phyloP scores from a whole-genome alignment of 352 stramenopile species.

The Phytopythium litorale region DNA sequence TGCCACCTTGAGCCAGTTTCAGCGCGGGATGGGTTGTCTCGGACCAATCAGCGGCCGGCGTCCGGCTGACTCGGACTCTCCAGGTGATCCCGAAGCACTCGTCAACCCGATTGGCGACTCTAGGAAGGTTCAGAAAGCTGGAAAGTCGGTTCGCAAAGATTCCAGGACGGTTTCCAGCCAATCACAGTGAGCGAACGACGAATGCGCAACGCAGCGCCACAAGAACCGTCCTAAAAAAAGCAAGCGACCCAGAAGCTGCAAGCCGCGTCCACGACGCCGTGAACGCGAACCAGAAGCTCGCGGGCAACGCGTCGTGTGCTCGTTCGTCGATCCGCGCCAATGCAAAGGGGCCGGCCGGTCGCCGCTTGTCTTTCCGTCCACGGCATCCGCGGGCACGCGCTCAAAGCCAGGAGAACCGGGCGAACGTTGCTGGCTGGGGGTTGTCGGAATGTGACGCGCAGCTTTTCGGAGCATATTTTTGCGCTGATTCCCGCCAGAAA shows the following conservation, averaged over 20 bases:
- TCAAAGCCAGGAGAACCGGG: background rate
- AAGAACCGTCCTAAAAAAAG: background rate
- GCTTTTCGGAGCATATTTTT: background rate
- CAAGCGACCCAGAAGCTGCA: background rate
- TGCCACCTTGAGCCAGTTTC: background rate
- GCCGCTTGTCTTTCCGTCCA: no score
- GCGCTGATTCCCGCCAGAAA: background rate
- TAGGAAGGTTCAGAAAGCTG: background rate
- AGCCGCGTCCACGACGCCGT: no score
- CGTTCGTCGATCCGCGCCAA: no score
- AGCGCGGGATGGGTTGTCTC: background rate
- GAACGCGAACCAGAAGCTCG: no score
- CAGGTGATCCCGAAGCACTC: background rate
- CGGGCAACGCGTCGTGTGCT: no score
- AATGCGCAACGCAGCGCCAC: slow-evolving; percentile 7
- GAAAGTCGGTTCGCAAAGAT: background rate
- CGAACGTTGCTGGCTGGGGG: background rate
- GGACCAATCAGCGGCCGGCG: slow-evolving; percentile 1
- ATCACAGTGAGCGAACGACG: background rate
- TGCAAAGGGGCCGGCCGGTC: no score
- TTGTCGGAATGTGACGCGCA: background rate
- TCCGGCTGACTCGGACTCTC: background rate
- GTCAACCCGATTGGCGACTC: background rate
- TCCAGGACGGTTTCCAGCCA: background rate
- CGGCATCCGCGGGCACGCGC: no score